Percentiles rank a stretch among this genome's conserved stretches.
Evolutionary conservation across 495 filamentous ascomycete species (phyloP).

Genomic region (Tricharina praecox): DNA sequence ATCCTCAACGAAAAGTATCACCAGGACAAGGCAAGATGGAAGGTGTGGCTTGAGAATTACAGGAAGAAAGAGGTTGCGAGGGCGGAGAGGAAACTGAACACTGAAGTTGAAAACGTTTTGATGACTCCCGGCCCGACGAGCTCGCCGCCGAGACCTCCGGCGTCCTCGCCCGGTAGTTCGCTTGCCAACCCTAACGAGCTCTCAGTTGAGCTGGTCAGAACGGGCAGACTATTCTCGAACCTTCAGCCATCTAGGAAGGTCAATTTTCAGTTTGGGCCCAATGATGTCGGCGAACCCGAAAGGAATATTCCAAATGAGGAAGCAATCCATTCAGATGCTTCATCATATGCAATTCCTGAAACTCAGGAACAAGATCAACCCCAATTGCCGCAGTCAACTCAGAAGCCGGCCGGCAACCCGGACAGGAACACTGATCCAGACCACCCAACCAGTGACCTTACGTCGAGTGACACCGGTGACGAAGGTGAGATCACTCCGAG

Average conservation of each 20-base stretch:
- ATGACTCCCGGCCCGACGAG: not conserved
- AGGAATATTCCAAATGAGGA: not conserved
- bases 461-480: not conserved
- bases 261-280: not conserved
- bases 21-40: conserved; percentile 5
- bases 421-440: no score
- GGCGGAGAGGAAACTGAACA: not conserved
- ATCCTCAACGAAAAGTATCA: conserved; percentile 2
- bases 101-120: conserved; percentile 6
- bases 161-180: conserved; percentile 2
- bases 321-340: not conserved
- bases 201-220: conserved; percentile 3
- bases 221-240: conserved; percentile 8
- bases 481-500: not conserved
- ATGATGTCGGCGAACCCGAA: not conserved
- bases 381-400: not conserved
- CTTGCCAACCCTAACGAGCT: not conserved
- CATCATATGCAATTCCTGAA: conserved; percentile 11
- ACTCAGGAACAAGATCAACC: not conserved
- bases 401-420: no score
- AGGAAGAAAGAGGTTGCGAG: not conserved
- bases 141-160: conserved; percentile 9
- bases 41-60: not conserved
- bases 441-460: not conserved
- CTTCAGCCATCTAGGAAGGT: conserved; percentile 1